phyloP scores from a whole-genome alignment of 2,329 filamentous ascomycete genomes.

The Cordyceps tenuipes region DNA sequence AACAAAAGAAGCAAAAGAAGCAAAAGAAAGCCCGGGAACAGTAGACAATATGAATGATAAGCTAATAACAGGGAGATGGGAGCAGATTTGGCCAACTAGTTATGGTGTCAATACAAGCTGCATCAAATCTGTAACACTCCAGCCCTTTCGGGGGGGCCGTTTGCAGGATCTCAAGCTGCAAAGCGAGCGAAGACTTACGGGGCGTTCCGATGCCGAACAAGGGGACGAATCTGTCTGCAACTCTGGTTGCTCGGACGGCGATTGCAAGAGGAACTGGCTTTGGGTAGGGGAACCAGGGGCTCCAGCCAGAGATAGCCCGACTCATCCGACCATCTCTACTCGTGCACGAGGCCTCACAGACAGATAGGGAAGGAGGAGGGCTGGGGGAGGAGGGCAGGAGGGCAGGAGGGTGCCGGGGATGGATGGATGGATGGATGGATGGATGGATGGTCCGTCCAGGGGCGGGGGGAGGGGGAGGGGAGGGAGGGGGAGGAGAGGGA shows the following conservation, averaged over 20 bases:
- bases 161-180: background rate
- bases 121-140: conserved; percentile 11
- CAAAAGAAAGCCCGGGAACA: conserved; percentile 12
- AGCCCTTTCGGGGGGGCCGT: background rate
- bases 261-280: background rate
- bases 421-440: too few relatives aligned
- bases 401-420: too few relatives aligned
- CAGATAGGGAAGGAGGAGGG: too few relatives aligned
- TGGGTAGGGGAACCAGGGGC: background rate
- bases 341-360: background rate
- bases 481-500: background rate
- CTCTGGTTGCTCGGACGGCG: background rate
- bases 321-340: background rate
- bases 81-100: conserved; percentile 7
- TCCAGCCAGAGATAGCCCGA: background rate
- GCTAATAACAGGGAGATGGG: conserved; percentile 11
- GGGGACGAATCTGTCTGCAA: background rate
- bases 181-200: background rate
- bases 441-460: background rate
- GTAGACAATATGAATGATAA: conserved; percentile 13
- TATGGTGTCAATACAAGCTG: conserved; percentile 3
- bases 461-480: background rate
- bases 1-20: conserved; percentile 12
- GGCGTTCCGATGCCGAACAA: background rate
- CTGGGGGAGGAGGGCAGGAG: background rate